Evolutionary conservation across 2,329 filamentous ascomycete species (phyloP), one percentile per base, ranked within the genome.

Genomic region (Gliomastix tumulicola): DNA sequence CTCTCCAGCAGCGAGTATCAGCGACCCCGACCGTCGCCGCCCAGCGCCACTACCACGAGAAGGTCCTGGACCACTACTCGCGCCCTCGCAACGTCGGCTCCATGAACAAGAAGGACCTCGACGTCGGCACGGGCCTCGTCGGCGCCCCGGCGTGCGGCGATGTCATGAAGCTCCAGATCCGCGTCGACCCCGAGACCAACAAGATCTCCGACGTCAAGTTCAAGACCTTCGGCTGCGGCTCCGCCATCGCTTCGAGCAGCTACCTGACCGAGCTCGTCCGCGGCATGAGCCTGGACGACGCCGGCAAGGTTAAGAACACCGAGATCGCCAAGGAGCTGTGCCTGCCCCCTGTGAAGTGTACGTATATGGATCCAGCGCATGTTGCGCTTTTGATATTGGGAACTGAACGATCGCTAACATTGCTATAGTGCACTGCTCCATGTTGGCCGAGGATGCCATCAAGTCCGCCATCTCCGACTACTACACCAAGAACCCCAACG

Each of bases 241-340:
- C 82, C 21, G 92, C 92, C 46, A 98, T 98, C 63, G 92, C 92
- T 30, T 90, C 84, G 45, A 94, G 85, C 41, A 92, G 84, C 56
- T 98, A 98, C 60, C 66, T 98, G 52, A 98, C 92, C 2, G 88
- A 95, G 65, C 71, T 98, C 41, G 89, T 98, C 44, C 79, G 88
- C 45, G 92, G 92, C 42, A 98, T 97, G 90, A 94, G 63, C 49
- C 45, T 98, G 47, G 92, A 98, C 51, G 88, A 98, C 60, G 92
- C 94, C 22, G 81, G 82, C 37, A 83, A 84, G 66, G 86, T 98
- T 51, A 84, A 88, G 69, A 98, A 98, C 66, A 95, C 90, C 4
- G 89, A 98, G 66, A 98, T 98, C 57, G 92, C 92, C 25, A 94
- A 94, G 71, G 94, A 98, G 67, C 71, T 96, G 39, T 92, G 87